Evolutionary conservation across 129 eudicot species (phyloP).

Genomic region (Gnaphalium uliginosum): DNA sequence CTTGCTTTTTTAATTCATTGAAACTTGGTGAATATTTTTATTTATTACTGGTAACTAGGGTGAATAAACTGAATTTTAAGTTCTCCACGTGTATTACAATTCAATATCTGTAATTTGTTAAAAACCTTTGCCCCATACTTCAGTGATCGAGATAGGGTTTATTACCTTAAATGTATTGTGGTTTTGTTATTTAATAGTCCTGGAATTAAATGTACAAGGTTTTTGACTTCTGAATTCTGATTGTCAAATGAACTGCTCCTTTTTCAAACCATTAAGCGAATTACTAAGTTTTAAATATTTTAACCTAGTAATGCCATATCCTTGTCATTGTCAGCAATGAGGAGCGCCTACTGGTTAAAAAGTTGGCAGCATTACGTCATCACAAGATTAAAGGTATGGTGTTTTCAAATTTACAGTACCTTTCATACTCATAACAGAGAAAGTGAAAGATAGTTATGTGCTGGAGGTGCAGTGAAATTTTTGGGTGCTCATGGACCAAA

Average conservation of each 20-base stretch:
- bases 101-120: not conserved
- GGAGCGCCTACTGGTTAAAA: conserved; percentile 66
- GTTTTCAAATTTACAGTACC: not conserved
- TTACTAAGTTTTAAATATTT: not conserved
- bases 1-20: not conserved
- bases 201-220: not conserved
- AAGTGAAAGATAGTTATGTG: too few relatives aligned
- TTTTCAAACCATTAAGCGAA: not conserved
- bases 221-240: conserved; percentile 17
- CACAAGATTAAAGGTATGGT: conserved; percentile 38
- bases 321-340: conserved; percentile 49
- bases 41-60: not conserved
- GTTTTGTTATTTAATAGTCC: not conserved
- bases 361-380: conserved; percentile 58
- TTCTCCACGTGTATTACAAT: not conserved
- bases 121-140: not conserved
- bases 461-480: too few relatives aligned
- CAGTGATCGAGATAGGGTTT: not conserved
- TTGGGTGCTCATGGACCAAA: not conserved
- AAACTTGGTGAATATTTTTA: not conserved
- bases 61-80: not conserved
- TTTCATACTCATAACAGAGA: not conserved
- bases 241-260: not conserved
- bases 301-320: conserved; percentile 11
- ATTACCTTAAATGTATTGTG: not conserved